phyloP scores from a whole-genome alignment of 179 eudicot species.

The Heliamphora pulchella region DNA sequence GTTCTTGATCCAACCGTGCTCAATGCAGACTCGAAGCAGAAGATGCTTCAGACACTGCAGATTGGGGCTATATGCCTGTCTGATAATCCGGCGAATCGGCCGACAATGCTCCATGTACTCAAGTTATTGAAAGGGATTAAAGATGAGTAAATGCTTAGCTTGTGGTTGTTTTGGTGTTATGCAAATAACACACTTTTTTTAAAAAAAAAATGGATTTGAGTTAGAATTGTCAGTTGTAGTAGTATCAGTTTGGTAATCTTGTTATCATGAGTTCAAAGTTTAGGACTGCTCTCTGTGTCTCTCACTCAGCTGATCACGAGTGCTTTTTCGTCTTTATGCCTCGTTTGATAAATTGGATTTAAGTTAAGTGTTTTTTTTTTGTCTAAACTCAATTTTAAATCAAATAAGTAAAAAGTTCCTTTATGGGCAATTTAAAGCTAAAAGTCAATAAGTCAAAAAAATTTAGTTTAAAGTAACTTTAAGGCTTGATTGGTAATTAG shows the following conservation, averaged over 20 bases:
- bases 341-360: too few relatives aligned
- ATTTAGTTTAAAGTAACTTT: too few relatives aligned
- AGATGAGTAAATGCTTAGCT: conserved; percentile 16
- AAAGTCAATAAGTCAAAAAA: too few relatives aligned
- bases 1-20: conserved; percentile 40
- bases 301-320: too few relatives aligned
- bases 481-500: too few relatives aligned
- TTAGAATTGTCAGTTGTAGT: background rate
- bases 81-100: conserved; percentile 40
- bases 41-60: conserved; percentile 38
- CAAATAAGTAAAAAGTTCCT: too few relatives aligned
- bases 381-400: too few relatives aligned
- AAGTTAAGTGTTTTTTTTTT: too few relatives aligned
- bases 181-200: background rate
- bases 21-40: conserved; percentile 40
- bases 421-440: too few relatives aligned
- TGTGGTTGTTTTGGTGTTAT: background rate
- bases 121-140: conserved; percentile 38
- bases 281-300: too few relatives aligned
- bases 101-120: conserved; percentile 44
- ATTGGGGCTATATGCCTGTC: conserved; percentile 40
- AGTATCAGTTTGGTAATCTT: background rate
- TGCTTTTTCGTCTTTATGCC: too few relatives aligned
- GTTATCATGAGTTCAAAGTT: too few relatives aligned
- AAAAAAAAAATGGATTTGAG: background rate